A percentile compares a stretch with the other conserved stretches of the same genome.
phyloP scores from a whole-genome alignment of 1,284 basidiomycete species.

The Apiotrichum gracile region DNA sequence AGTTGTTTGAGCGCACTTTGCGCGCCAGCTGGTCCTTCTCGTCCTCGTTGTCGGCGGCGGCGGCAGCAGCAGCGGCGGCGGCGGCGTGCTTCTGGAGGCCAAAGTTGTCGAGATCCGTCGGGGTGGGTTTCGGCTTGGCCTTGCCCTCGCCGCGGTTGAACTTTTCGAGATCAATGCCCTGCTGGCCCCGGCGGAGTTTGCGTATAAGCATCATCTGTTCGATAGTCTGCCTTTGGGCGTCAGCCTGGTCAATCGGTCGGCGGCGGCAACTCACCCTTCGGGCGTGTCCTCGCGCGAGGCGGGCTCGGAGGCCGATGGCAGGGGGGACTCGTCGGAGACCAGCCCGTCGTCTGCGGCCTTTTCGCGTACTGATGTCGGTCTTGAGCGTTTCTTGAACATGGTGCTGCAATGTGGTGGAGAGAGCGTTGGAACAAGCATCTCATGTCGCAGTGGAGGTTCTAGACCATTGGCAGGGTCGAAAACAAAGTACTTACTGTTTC shows the following conservation, averaged over 20 bases:
- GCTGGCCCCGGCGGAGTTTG: conserved; percentile 62
- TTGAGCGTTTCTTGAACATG: conserved; percentile 50
- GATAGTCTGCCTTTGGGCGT: conserved; percentile 47
- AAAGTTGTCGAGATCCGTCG: conserved; percentile 49
- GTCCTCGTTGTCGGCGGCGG: conserved; percentile 35
- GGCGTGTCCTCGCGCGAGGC: conserved; percentile 8
- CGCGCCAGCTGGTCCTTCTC: conserved; percentile 61
- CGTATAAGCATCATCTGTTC: conserved; percentile 80
- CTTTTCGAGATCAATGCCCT: conserved; percentile 77
- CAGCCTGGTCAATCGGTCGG: conserved; percentile 11
- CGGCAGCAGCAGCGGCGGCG: conserved; percentile 31
- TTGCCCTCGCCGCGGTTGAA: conserved; percentile 76
- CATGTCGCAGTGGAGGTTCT: too few species aligned
- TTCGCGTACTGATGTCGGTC: conserved; percentile 41
- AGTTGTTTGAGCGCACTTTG: conserved; percentile 79
- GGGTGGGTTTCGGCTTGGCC: conserved; percentile 54
- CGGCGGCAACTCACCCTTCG: conserved; percentile 9
- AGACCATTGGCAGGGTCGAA: too few species aligned
- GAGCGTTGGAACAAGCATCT: not conserved
- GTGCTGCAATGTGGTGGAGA: not conserved
- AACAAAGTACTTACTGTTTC: not conserved
- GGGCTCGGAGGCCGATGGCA: not conserved
- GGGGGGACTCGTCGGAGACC: conserved; percentile 2
- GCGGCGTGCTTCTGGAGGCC: conserved; percentile 48
- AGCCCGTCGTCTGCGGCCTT: conserved; percentile 18